Conservation (phyloP, 257 asterid species). For the Hygrophila difformis region DNA sequence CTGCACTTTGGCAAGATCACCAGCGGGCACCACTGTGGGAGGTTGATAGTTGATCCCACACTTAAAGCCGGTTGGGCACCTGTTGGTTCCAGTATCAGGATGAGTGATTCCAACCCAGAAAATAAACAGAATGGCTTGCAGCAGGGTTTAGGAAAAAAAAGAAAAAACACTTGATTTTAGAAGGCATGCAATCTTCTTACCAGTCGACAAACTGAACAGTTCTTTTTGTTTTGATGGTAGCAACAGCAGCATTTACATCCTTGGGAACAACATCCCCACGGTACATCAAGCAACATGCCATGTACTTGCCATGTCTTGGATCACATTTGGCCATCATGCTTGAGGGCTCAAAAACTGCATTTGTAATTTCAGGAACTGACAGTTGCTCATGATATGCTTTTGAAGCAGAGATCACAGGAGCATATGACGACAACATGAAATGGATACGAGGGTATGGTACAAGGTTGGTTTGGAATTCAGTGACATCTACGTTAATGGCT, state of each 20-base stretch:
- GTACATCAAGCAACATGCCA: conserved; percentile 98
- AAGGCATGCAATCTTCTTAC: neutral
- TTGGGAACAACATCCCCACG: conserved; percentile 94
- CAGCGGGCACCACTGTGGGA: conserved; percentile 86
- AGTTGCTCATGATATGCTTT: conserved; percentile 88
- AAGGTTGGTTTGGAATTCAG: conserved; percentile 90
- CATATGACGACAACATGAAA: conserved; percentile 95
- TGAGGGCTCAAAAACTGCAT: conserved; percentile 83
- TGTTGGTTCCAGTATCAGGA: conserved; percentile 17
- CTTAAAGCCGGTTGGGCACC: conserved; percentile 96
- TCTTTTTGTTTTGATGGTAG: conserved; percentile 93
- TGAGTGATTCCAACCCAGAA: no score
- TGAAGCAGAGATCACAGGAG: conserved; percentile 85
- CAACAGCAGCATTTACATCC: conserved; percentile 95
- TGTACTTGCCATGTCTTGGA: conserved; percentile 87
- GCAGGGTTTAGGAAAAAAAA: no score
- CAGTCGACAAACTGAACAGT: neutral
- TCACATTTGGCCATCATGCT: conserved; percentile 98
- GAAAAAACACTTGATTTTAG: no score
- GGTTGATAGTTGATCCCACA: conserved; percentile 91
- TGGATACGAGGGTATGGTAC: conserved; percentile 94
- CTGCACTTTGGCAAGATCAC: conserved; percentile 89
- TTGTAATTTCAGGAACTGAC: conserved; percentile 83
- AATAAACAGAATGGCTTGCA: no score
- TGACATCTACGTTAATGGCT: conserved; percentile 88